Percentiles rank a stretch among this genome's conserved stretches.
Evolutionary conservation across 306 rosid genomes (phyloP).

Genomic region (Herpetospermum pedunculosum): DNA sequence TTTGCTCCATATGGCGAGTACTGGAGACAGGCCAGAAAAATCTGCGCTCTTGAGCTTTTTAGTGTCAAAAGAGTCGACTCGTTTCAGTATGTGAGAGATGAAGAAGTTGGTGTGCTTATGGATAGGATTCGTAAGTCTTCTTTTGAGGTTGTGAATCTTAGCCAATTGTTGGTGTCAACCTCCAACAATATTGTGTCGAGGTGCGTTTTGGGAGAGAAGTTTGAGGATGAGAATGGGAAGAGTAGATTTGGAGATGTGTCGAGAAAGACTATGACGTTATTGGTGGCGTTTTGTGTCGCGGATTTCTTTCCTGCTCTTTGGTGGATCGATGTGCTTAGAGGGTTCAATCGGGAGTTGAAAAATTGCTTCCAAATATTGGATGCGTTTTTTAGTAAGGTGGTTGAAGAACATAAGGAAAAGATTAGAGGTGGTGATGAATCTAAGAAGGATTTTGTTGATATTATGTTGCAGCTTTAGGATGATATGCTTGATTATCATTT

Average conservation of each 20-base stretch:
- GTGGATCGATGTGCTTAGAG: conserved; percentile 10
- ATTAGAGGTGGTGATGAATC: background rate
- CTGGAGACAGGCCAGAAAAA: conserved; percentile 12
- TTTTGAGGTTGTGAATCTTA: conserved; percentile 10
- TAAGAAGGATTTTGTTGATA: background rate
- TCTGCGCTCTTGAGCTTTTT: background rate
- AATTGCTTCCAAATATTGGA: conserved; percentile 9
- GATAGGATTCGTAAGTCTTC: too few species aligned
- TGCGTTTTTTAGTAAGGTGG: conserved; percentile 8
- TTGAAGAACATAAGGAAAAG: conserved; percentile 1
- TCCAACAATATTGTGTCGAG: background rate
- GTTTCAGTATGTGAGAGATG: background rate
- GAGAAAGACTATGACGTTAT: background rate
- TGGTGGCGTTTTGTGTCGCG: background rate
- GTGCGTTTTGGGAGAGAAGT: background rate
- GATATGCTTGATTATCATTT: background rate
- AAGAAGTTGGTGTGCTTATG: background rate
- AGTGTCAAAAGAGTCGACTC: background rate
- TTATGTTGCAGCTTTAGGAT: background rate
- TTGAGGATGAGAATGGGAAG: background rate
- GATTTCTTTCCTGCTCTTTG: conserved; percentile 17
- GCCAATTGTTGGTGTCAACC: background rate
- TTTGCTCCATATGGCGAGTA: conserved; percentile 7
- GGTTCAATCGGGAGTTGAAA: conserved; percentile 8
- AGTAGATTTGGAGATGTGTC: background rate